Evolutionary conservation across 805 yeast species (phyloP).

Genomic region (Metschnikowia amazonensis): DNA sequence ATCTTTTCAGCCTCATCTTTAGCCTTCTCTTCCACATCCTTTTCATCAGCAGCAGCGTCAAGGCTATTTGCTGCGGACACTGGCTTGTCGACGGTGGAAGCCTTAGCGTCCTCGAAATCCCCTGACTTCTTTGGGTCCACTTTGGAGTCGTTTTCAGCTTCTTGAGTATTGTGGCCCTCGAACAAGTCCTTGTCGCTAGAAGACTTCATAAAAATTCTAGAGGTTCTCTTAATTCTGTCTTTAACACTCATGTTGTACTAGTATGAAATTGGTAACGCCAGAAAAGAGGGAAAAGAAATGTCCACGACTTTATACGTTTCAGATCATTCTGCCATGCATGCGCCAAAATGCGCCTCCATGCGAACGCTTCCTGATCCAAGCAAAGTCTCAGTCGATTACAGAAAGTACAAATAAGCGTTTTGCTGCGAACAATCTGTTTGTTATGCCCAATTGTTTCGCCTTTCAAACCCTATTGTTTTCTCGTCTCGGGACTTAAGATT

Average conservation of each 20-base stretch:
- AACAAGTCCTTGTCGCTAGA: background rate
- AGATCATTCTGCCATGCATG: conserved; percentile 3
- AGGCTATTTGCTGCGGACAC: background rate
- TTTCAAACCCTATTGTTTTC: background rate
- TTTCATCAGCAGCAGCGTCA: conserved; percentile 1
- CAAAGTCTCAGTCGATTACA: background rate
- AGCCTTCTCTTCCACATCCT: background rate
- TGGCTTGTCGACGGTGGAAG: conserved; percentile 6
- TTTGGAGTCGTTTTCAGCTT: background rate
- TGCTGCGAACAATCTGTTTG: background rate
- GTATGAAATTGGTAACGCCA: background rate
- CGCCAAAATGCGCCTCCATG: conserved; percentile 3
- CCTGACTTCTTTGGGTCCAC: background rate
- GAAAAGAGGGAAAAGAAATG: background rate
- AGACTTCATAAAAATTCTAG: conserved; percentile 13
- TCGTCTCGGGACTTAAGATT: background rate
- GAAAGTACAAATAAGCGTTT: background rate
- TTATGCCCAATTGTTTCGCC: background rate
- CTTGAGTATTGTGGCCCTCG: background rate
- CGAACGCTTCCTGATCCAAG: conserved; percentile 4
- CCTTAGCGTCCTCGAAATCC: background rate
- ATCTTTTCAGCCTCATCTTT: conserved; percentile 7
- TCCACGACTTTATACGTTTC: conserved; percentile 1
- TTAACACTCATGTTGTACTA: conserved; percentile 14
- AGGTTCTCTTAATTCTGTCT: conserved; percentile 17